phyloP scores from a whole-genome alignment of 2,329 filamentous ascomycete genomes.

The Talaromyces marneffei region DNA sequence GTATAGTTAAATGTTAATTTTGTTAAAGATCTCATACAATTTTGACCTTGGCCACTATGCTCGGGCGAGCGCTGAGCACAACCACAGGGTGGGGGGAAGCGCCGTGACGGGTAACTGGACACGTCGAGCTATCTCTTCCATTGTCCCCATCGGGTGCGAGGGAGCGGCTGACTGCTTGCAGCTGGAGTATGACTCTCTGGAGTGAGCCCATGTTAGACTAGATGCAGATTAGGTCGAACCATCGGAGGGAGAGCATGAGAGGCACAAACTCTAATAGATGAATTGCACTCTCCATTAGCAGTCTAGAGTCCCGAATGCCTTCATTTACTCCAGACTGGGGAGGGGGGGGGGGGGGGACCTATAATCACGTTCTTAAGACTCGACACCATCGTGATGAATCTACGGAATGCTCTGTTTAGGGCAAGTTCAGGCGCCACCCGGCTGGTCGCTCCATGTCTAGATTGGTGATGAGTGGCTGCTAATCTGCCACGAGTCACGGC shows the following conservation, averaged over 20 bases:
- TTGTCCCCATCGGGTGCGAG: not conserved
- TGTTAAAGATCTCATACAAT: too few species aligned
- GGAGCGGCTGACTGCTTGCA: slow-evolving; percentile 3
- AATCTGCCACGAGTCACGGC: not conserved
- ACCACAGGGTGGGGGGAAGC: too few species aligned
- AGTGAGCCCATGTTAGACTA: not conserved
- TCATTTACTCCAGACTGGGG: too few species aligned
- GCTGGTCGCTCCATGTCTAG: not conserved
- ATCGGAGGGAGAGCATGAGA: too few species aligned
- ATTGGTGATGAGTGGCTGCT: not conserved
- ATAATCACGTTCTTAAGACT: too few species aligned
- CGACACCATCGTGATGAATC: not conserved
- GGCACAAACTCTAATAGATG: not conserved
- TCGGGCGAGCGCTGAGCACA: too few species aligned
- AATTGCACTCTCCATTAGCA: not conserved
- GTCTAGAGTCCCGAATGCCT: not conserved
- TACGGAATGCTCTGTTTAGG: not conserved
- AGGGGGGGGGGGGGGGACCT: too few species aligned
- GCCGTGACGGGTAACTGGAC: not conserved
- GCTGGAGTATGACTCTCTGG: not conserved
- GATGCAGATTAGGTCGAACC: not conserved
- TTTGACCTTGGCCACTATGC: too few species aligned
- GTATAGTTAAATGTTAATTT: too few species aligned
- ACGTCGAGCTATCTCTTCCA: not conserved
- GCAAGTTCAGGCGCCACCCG: not conserved